Base-by-base conservation (phyloP, 805 yeast species). In the Phaffomyces thermotolerans region DNA sequence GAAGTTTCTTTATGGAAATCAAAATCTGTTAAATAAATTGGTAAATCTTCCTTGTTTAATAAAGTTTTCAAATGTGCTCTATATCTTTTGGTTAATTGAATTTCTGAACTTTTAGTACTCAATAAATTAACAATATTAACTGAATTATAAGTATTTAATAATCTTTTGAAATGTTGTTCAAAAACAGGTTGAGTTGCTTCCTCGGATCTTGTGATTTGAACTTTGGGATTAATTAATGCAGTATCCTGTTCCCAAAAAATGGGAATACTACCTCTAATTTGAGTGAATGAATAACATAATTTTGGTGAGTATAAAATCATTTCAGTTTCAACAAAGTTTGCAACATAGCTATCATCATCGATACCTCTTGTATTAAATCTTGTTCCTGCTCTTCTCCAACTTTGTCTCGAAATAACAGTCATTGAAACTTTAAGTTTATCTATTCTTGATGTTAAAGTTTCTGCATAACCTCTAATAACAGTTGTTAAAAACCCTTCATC, bases 351-450 rank as follows among this genome's bases (percentile, higher is more conserved):
- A 47, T 86, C 87, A 59, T 89, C 98, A 63, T 93, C 98, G 30
- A 90, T 81, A 44, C 99, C 99, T 62, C 99, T 75, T 5, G 95
- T 90, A 62, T 87, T 86, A 64, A 79, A 93, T 53, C 99, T 73
- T 0, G 99, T 95, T 5, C 99, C 99, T 2, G 99, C 99, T 45
- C 98, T 70, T 59, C 81, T 81, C 88, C 98, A 93, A n/a, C 95
- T 84, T 62, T 91, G 98, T 53, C 93, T 84, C 1, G 97, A 90
- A 15, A 93, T 79, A 18, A 91, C 75, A 0, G 98, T 84, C 47
- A 90, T 63, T 2, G 75, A 62, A 1, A 79, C 70, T 31, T 65
- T 65, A 24, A 65, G 52, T 23, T 59, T 59, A 18, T 62, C 60
- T 29, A 71, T 54, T 38, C 61, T 56, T 1, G 79, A 59, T 4